Conservation (phyloP, 1,284 basidiomycete species). For the Sparassis latifolia region DNA sequence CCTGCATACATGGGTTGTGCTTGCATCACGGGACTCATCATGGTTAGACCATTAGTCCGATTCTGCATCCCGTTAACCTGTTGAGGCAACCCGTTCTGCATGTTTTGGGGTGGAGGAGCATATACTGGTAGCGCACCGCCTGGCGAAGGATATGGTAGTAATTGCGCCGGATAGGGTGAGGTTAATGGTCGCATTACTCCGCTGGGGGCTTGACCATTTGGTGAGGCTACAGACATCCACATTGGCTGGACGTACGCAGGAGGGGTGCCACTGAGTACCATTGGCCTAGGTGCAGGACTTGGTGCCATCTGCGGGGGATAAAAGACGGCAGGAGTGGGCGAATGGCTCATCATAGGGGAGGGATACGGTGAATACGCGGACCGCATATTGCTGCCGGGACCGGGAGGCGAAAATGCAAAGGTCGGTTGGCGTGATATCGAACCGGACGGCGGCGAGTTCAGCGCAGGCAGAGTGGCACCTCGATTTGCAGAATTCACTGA, state of each 20-base stretch:
- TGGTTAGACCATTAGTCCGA: slow-evolving; percentile 40
- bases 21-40: slow-evolving; percentile 66
- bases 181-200: slow-evolving; percentile 50
- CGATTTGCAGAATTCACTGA: slow-evolving; percentile 39
- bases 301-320: slow-evolving; percentile 53
- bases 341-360: slow-evolving; percentile 63
- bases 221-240: slow-evolving; percentile 54
- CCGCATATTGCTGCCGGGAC: slow-evolving; percentile 36
- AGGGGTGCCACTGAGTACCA: slow-evolving; percentile 53
- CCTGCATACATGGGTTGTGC: slow-evolving; percentile 51
- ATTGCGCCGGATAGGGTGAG: slow-evolving; percentile 57
- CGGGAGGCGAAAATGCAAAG: slow-evolving; percentile 32
- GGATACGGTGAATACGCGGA: slow-evolving; percentile 50
- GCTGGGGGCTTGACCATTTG: slow-evolving; percentile 39
- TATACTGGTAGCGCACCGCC: slow-evolving; percentile 44
- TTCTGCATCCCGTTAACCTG: slow-evolving; percentile 34
- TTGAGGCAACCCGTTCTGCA: slow-evolving; percentile 36
- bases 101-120: slow-evolving; percentile 30
- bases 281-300: slow-evolving; percentile 55
- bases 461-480: slow-evolving; percentile 36
- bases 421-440: slow-evolving; percentile 27
- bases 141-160: slow-evolving; percentile 58
- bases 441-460: slow-evolving; percentile 37
- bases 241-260: slow-evolving; percentile 54
- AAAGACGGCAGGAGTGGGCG: slow-evolving; percentile 54